A percentile compares a stretch with the other conserved stretches of the same genome.
phyloP scores from a whole-genome alignment of 139 green algal species.

The Coelastrella sp. region DNA sequence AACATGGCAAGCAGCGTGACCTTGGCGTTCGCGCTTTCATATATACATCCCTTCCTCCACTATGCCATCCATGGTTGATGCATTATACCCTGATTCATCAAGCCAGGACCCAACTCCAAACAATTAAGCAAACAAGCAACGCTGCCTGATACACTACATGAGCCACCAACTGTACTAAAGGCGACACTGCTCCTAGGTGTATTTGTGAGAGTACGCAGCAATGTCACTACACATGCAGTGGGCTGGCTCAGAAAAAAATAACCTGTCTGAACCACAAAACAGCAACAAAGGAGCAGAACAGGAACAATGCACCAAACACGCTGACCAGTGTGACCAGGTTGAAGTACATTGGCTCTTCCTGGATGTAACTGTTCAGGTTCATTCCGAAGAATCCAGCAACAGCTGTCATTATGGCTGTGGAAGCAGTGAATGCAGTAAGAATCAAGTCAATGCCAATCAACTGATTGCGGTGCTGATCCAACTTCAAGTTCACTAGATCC shows the following conservation, averaged over 20 bases:
- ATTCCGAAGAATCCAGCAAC: constrained; percentile 93
- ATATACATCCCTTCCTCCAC: too few species aligned
- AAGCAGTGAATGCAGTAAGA: constrained; percentile 82
- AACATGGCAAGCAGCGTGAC: too few species aligned
- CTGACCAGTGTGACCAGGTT: constrained; percentile 23
- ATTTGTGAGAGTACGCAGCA: too few species aligned
- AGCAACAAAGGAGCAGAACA: constrained; percentile 42
- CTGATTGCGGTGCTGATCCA: constrained; percentile 89
- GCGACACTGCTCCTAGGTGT: too few species aligned
- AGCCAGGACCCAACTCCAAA: too few species aligned
- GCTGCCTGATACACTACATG: too few species aligned
- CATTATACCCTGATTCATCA: too few species aligned
- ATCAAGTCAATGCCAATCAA: constrained; percentile 88
- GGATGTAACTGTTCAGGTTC: constrained; percentile 80
- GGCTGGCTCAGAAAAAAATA: constrained; percentile 44
- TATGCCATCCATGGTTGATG: too few species aligned
- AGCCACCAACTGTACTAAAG: too few species aligned
- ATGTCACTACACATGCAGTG: too few species aligned
- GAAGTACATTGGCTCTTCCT: constrained; percentile 57
- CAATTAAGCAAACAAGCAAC: too few species aligned
- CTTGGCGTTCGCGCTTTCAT: too few species aligned
- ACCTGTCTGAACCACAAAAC: constrained; percentile 25
- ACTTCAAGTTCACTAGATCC: constrained; percentile 89
- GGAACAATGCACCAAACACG: neutral
- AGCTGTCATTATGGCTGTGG: constrained; percentile 76